Base-by-base conservation (phyloP, 1,284 basidiomycete species). In the Coniferiporia sulphurascens region DNA sequence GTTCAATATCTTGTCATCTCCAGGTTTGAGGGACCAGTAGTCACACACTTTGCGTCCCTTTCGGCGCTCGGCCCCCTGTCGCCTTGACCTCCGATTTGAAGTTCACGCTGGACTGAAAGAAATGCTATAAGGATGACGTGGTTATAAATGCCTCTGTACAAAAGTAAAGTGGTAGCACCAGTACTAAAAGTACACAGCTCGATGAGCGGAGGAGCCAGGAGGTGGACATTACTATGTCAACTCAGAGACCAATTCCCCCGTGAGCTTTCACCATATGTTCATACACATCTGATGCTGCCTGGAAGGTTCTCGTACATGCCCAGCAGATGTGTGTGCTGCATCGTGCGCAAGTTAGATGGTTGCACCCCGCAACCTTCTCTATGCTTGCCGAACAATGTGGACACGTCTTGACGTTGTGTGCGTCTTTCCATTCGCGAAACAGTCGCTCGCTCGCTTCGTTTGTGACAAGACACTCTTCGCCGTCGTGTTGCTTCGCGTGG, bases 401-500 rank as follows among this genome's bases (percentile, higher is more conserved):
- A 58, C 74, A 76, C 19, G 66, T 54, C 64, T 72, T 72, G 49
- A 74, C 71, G 19, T 64, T 65, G 55, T 73, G 63, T 55, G 62
- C 65, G 48, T 65, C 65, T 21, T 66, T 64, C 72, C 72, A 74
- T 55, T 66, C 56, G 3, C 55, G 60, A 52, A 70, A 68, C 10
- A 62, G 48, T 1, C 53, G 70, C 53, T 74, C 72, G 56, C 83
- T 79, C 9, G 78, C 81, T 15, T 78, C 79, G 8, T 76, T 75
- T 43, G 78, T 74, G 55, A 73, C 81, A 13, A 74, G 74, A 67
- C 89, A 91, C 12, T 75, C 74, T 58, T 84, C 72, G 4, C 80
- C 84, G 38, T 87, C 85, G 66, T 91, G 89, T 41, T 80, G 78
- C 65, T 87, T 82, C 34, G 78, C 74, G 58, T 84, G 79, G 65